Evolutionary conservation across 805 yeast genomes (phyloP), one percentile per base, ranked within the genome.

Genomic region (Nakazawaea holstii): DNA sequence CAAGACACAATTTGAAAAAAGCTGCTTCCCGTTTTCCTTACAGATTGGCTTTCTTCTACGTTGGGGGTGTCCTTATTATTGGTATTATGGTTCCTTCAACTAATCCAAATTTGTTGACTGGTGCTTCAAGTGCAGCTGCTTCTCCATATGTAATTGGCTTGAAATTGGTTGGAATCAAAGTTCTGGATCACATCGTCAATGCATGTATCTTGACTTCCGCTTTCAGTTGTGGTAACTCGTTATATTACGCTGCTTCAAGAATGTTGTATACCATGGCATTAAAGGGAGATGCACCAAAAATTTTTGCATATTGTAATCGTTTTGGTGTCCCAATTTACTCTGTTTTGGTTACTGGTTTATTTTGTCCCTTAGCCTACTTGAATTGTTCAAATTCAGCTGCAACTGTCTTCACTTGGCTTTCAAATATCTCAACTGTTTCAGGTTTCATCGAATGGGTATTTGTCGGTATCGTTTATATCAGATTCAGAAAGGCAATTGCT

Each of bases 111-210:
- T 46, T 46, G 26, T 29, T 46, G 36, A 35, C 35, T 17, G 49
- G 64, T 67, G 39, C 77, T 72, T 50, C 69, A 4, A 75, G 77
- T 49, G 82, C 77, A 40, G 64, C 76, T 27, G 80, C 84, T 1
- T 83, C 89, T n/a, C 88, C 89, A 29, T 82, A 77, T 55, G 86
- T 82, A 48, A 73, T 83, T 59, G 85, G 87, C 31, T 69, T 80
- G 46, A 61, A 71, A 29, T 66, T 66, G 50, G 76, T 72, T 6
- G 76, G 74, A 45, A 72, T 65, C 63, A 70, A 68, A 48, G 80
- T 76, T 27, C 69, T 81, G 39, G 87, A 87, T 27, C 77, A 79
- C 47, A 71, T 83, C 51, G 74, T 83, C 60, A 79, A 79, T 60
- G 82, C 79, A 2, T 76, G 79, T 29, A 77, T 79, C 51, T 56